Conservation (phyloP, 345 rosid genomes). For the Brassica incana region DNA sequence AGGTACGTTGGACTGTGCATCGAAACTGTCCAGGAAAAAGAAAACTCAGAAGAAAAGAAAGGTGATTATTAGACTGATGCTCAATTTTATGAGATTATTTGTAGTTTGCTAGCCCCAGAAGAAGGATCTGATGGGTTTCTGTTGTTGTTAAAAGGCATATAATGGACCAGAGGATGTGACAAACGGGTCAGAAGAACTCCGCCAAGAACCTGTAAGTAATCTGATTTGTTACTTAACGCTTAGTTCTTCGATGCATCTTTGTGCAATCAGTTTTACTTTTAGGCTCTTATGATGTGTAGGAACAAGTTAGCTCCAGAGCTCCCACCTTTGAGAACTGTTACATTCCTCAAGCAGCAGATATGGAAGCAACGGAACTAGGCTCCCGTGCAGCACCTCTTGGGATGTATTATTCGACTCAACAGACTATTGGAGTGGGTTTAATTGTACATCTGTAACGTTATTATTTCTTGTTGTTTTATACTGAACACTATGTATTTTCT, state of each 20-base stretch:
- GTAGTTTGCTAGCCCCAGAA: background rate
- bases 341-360: constrained; percentile 49
- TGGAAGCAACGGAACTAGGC: constrained; percentile 47
- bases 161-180: constrained; percentile 37
- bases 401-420: constrained; percentile 46
- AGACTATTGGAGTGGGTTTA: constrained; percentile 45
- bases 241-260: background rate
- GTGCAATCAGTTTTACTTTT: background rate
- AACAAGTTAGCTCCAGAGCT: constrained; percentile 50
- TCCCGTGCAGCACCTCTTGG: constrained; percentile 50
- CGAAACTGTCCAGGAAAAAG: constrained; percentile 48
- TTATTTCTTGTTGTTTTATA: background rate
- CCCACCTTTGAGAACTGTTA: constrained; percentile 44
- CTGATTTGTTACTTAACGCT: constrained; percentile 35
- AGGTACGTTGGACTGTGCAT: constrained; percentile 25
- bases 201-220: constrained; percentile 38
- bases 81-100: constrained; percentile 22
- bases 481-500: background rate
- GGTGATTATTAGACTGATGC: constrained; percentile 40
- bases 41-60: constrained; percentile 54
- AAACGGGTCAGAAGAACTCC: constrained; percentile 44
- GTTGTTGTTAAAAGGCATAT: constrained; percentile 39
- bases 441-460: background rate
- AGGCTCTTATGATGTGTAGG: constrained; percentile 34
- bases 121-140: constrained; percentile 8